phyloP scores from a whole-genome alignment of 140 eudicot species.

The Oenanthe javanica region DNA sequence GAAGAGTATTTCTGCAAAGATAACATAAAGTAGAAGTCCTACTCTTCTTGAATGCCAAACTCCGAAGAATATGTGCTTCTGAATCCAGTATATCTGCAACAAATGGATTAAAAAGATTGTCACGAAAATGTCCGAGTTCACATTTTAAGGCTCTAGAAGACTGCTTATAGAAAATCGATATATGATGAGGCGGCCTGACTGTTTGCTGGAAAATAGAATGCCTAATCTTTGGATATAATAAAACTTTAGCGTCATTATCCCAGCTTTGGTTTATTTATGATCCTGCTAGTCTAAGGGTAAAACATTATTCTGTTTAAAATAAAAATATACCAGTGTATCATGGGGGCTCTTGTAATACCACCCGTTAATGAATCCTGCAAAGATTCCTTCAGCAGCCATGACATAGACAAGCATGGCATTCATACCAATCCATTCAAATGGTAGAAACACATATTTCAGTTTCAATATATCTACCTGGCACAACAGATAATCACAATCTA shows the following conservation, averaged over 20 bases:
- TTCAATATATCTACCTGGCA: conserved; percentile 62
- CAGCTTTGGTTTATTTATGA: neutral
- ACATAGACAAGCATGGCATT: conserved; percentile 92
- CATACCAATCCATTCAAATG: conserved; percentile 88
- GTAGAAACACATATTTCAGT: conserved; percentile 40
- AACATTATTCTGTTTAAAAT: neutral
- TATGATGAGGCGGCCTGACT: neutral
- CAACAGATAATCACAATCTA: neutral
- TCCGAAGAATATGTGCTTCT: conserved; percentile 65
- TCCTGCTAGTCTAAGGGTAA: neutral
- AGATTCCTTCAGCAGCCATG: conserved; percentile 89
- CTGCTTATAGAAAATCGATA: neutral
- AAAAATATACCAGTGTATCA: conserved; percentile 55
- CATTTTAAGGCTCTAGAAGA: neutral
- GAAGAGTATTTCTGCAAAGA: conserved; percentile 77
- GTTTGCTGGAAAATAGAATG: neutral
- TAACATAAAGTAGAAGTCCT: conserved; percentile 71
- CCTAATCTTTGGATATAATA: neutral
- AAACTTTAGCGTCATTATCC: neutral
- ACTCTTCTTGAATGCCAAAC: conserved; percentile 83
- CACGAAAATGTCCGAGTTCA: neutral
- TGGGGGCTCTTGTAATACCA: conserved; percentile 73
- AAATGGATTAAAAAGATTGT: neutral
- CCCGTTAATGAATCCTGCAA: conserved; percentile 87
- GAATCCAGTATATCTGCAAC: conserved; percentile 70